phyloP scores from a whole-genome alignment of 208 protist species.

The Trypanosoma conorhini region DNA sequence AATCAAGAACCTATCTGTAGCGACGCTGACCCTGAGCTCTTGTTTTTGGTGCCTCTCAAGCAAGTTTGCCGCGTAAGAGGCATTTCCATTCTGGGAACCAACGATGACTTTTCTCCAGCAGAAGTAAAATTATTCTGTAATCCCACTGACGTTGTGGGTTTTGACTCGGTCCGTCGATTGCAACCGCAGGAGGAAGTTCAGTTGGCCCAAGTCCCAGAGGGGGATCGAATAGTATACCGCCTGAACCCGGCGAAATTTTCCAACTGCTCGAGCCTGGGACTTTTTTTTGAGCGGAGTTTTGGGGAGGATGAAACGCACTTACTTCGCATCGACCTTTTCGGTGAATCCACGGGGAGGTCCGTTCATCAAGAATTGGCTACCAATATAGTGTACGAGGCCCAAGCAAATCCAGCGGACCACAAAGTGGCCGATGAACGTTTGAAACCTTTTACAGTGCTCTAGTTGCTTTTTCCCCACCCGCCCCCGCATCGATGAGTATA shows the following conservation, averaged over 20 bases:
- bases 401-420: conserved; percentile 87
- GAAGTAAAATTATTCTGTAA: conserved; percentile 84
- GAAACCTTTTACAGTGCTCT: conserved; percentile 32
- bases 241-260: conserved; percentile 76
- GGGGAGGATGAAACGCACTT: conserved; percentile 69
- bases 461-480: not conserved
- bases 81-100: conserved; percentile 62
- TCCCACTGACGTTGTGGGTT: conserved; percentile 57
- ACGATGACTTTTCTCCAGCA: conserved; percentile 51
- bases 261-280: conserved; percentile 41
- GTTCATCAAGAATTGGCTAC: conserved; percentile 72
- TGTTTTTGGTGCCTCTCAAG: conserved; percentile 67
- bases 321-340: conserved; percentile 83
- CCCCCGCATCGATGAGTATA: not conserved
- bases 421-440: conserved; percentile 44
- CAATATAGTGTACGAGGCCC: conserved; percentile 84
- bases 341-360: conserved; percentile 63
- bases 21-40: conserved; percentile 78
- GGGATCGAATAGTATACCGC: conserved; percentile 79
- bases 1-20: conserved; percentile 76
- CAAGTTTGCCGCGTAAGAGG: conserved; percentile 65
- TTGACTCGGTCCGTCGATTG: conserved; percentile 74
- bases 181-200: conserved; percentile 75
- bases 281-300: conserved; percentile 84
- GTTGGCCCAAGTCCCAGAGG: conserved; percentile 49